A percentile compares a stretch with the other conserved stretches of the same genome.
Conservation (phyloP, 768 basidiomycete species). For the Ramaria sp. region DNA sequence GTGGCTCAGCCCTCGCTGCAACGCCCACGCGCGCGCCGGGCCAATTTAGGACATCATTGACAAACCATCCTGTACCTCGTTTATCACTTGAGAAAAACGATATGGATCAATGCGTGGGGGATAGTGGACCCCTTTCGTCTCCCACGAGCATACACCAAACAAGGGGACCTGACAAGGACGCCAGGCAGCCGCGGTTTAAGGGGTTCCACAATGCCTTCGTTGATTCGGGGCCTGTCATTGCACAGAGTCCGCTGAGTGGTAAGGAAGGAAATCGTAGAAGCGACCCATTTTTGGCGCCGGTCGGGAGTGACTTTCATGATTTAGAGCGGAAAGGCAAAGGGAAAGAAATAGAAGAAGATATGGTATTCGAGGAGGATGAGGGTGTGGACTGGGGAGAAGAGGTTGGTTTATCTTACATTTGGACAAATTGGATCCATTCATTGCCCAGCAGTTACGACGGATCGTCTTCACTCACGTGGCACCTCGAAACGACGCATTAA, state of each 20-base stretch:
- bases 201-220: constrained; percentile 49
- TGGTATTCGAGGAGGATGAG: neutral
- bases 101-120: neutral
- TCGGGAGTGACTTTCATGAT: neutral
- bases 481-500: constrained; percentile 5
- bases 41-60: neutral
- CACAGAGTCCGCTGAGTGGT: neutral
- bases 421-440: neutral
- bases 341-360: neutral
- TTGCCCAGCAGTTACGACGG: constrained; percentile 38
- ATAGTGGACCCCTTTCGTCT: constrained; percentile 10
- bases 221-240: constrained; percentile 26
- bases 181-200: neutral
- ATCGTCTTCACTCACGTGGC: constrained; percentile 47
- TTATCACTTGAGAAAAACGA: constrained; percentile 10
- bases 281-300: neutral
- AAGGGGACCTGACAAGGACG: neutral
- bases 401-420: constrained; percentile 28
- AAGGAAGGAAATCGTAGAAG: neutral
- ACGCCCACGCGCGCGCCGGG: constrained; percentile 31
- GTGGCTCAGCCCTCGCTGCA: constrained; percentile 20
- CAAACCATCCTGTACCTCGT: neutral
- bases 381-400: constrained; percentile 41
- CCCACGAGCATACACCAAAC: neutral
- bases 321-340: neutral